A percentile compares a stretch with the other conserved stretches of the same genome.
phyloP scores from a whole-genome alignment of 768 basidiomycete genomes.

The Boletellus ananas region DNA sequence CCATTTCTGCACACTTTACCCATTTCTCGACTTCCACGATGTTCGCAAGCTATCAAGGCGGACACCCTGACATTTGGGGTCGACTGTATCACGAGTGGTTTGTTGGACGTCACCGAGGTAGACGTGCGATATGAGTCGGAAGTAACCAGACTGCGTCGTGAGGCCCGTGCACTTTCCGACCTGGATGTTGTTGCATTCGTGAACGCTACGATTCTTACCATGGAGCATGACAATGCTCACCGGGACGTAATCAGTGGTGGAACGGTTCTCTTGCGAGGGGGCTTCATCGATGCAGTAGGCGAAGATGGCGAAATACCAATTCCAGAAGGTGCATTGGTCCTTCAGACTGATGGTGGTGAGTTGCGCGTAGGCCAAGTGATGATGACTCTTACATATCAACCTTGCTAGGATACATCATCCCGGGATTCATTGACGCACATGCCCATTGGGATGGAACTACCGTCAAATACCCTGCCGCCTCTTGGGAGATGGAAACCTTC shows the following conservation, averaged over 20 bases:
- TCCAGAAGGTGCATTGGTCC: constrained; percentile 40
- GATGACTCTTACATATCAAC: constrained; percentile 1
- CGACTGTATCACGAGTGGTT: constrained; percentile 47
- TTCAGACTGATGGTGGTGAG: constrained; percentile 63
- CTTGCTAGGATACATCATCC: constrained; percentile 53
- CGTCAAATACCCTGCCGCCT: constrained; percentile 54
- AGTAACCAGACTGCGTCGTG: constrained; percentile 52
- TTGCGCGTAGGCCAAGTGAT: not conserved
- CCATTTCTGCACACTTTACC: constrained; percentile 50
- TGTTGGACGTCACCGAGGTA: constrained; percentile 58
- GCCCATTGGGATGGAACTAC: constrained; percentile 65
- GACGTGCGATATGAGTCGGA: constrained; percentile 59
- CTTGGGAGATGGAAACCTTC: constrained; percentile 75
- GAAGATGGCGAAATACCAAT: constrained; percentile 30
- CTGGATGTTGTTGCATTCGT: constrained; percentile 51
- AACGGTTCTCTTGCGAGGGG: constrained; percentile 50
- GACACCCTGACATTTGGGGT: constrained; percentile 60
- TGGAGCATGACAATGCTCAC: constrained; percentile 51
- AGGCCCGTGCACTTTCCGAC: constrained; percentile 33
- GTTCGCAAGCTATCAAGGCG: constrained; percentile 43
- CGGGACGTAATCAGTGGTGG: constrained; percentile 52
- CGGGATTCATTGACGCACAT: constrained; percentile 75
- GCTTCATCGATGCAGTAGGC: constrained; percentile 53
- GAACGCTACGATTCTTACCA: constrained; percentile 69
- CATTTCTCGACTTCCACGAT: constrained; percentile 47